phyloP scores from a whole-genome alignment of 495 filamentous ascomycete genomes.

The Daldinia vernicosa region DNA sequence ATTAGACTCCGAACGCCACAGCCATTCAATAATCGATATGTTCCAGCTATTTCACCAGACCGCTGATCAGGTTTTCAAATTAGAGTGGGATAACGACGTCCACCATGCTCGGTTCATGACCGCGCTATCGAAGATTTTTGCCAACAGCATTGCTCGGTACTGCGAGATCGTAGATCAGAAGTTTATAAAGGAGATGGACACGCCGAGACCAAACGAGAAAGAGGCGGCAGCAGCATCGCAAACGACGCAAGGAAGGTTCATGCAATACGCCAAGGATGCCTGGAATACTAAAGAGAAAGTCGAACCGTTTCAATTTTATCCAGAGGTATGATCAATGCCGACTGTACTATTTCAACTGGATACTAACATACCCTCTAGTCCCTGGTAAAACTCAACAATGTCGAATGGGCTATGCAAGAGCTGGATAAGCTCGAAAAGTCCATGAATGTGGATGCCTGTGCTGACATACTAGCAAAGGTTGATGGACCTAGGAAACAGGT shows the following conservation, averaged over 20 bases:
- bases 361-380: constrained; percentile 65
- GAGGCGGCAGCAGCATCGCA: constrained; percentile 80
- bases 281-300: constrained; percentile 93
- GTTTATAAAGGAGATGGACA: constrained; percentile 92
- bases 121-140: constrained; percentile 85
- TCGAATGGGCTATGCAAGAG: constrained; percentile 90
- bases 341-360: constrained; percentile 2
- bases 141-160: constrained; percentile 83
- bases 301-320: constrained; percentile 97
- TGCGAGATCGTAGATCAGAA: constrained; percentile 89
- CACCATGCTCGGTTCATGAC: constrained; percentile 99
- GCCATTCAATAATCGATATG: constrained; percentile 90
- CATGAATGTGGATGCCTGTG: constrained; percentile 93
- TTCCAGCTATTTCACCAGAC: constrained; percentile 93
- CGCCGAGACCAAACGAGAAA: constrained; percentile 74
- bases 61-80: constrained; percentile 81
- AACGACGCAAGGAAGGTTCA: constrained; percentile 87
- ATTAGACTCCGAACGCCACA: constrained; percentile 87
- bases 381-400: constrained; percentile 96
- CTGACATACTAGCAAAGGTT: constrained; percentile 76
- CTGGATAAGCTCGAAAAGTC: constrained; percentile 88
- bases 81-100: constrained; percentile 92
- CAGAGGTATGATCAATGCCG: constrained; percentile 70
- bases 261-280: constrained; percentile 93
- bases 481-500: constrained; percentile 60